Evolutionary conservation across 768 basidiomycete species (phyloP).

Genomic region (Hemileccinum impolitum): DNA sequence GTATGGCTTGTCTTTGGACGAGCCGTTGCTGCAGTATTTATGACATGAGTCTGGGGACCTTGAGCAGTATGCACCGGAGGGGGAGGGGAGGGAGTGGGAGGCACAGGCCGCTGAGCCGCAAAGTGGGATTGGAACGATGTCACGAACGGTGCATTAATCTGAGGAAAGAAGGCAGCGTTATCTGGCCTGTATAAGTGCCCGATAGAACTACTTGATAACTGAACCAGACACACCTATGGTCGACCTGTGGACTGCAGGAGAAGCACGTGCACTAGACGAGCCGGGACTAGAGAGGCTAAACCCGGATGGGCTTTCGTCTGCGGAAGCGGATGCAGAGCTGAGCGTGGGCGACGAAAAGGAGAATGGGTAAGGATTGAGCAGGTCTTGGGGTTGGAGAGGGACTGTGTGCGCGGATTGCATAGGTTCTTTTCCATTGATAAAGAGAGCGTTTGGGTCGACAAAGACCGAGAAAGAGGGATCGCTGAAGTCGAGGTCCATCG

Average conservation of each 20-base stretch:
- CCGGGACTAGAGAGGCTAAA: conserved; percentile 25
- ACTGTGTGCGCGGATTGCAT: conserved; percentile 10
- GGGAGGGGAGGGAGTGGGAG: conserved; percentile 43
- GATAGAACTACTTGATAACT: not conserved
- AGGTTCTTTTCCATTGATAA: conserved; percentile 29
- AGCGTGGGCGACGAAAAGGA: conserved; percentile 38
- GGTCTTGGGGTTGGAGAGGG: conserved; percentile 29
- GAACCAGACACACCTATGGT: conserved; percentile 14
- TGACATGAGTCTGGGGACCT: conserved; percentile 22
- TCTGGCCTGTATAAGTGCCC: conserved; percentile 22
- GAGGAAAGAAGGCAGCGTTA: conserved; percentile 16
- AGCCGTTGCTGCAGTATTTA: conserved; percentile 13
- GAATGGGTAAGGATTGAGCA: conserved; percentile 36
- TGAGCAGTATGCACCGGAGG: conserved; percentile 23
- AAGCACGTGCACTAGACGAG: conserved; percentile 27
- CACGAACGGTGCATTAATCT: conserved; percentile 7
- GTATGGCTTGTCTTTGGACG: conserved; percentile 80
- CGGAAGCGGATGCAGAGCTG: conserved; percentile 32
- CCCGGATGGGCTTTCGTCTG: conserved; percentile 26
- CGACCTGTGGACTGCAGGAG: conserved; percentile 28
- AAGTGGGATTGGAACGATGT: conserved; percentile 39
- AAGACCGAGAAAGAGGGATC: conserved; percentile 43
- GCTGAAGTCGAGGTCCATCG: conserved; percentile 63
- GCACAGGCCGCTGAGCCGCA: conserved; percentile 16
- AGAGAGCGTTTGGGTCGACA: conserved; percentile 67